Conservation (phyloP, 257 asterid species). For the Nicotiana sylvestris region DNA sequence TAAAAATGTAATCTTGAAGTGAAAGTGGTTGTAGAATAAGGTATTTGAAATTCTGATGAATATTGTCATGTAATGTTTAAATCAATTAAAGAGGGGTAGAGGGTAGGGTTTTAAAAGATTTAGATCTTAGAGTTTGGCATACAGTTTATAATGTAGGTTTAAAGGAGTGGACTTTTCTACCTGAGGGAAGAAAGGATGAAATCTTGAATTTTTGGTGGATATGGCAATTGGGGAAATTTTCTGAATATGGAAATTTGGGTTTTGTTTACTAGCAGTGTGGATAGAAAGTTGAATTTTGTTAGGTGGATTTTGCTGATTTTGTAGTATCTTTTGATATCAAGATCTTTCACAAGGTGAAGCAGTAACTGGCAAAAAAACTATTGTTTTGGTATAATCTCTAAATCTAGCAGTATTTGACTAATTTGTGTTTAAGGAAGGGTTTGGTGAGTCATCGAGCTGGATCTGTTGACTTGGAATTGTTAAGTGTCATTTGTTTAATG, state of each 20-base stretch:
- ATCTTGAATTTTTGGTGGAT: not conserved
- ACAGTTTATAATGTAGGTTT: not conserved
- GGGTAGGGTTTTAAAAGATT: not conserved
- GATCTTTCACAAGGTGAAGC: not conserved
- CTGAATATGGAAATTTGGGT: not conserved
- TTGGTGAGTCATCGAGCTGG: slow-evolving; percentile 14
- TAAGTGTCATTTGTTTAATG: slow-evolving; percentile 8
- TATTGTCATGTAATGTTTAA: not conserved
- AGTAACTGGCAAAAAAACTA: slow-evolving; percentile 5
- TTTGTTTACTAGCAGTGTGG: slow-evolving; percentile 5
- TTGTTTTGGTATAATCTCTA: slow-evolving; percentile 4
- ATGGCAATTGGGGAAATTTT: not conserved
- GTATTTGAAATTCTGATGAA: not conserved
- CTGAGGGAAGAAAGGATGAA: not conserved
- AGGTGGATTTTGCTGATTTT: not conserved
- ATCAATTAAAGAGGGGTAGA: not conserved
- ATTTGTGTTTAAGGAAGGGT: slow-evolving; percentile 4
- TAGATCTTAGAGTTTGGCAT: slow-evolving; percentile 1
- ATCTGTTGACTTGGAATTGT: slow-evolving; percentile 9
- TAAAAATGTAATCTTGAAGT: too few relatives aligned
- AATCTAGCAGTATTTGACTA: not conserved
- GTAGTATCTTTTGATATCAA: slow-evolving; percentile 7
- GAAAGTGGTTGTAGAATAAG: not conserved
- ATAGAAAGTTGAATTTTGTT: not conserved
- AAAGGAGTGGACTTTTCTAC: not conserved